Evolutionary conservation across 176 grass and related monocot species (phyloP), one percentile per base, ranked within the genome.

Genomic region (Bonia amplexicaulis): DNA sequence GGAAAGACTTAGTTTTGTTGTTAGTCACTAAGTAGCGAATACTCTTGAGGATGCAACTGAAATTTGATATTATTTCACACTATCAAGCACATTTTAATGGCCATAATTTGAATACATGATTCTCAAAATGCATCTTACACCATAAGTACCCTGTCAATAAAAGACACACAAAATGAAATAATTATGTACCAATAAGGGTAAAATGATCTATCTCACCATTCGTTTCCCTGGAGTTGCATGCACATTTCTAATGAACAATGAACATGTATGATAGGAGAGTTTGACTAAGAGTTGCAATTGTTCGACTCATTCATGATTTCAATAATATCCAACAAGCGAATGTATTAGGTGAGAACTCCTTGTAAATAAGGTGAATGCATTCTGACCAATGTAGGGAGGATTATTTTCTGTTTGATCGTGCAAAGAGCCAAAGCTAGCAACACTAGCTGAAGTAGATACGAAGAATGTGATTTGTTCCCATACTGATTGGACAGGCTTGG

Each of bases 221-320:
- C 4, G 9, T 67, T 65, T 19, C 42, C 25, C 22, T 52, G 12
- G 79, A 81, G 12, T 41, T 69, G 48, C 20, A 54, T 80, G 23
- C 3, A 41, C 55, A 51, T 42, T 70, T 70, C 13, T 57, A 70
- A 57, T 57, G 12, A 42, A 57, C 51, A 12, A 81, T 60, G 57
- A 60, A 58, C 2, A 58, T 3, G 8, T 54, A 81, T 12, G 69
- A 6, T 61, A 33, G 5, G 58, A 53, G 13, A 66, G 12, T 84
- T 88, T 71, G 40, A 26, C 45, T 71, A 82, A 22, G 47, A 58
- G 35, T 58, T 37, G 20, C 29, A 55, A 4, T 71, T 76, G 6
- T 55, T 82, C 1, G 14, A 69, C 40, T 76, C 27, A 26, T 60
- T 70, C 54, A 86, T 80, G 20, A n/a, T 39, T 88, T 41, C 40